These are phyloP conservation scores for Colletotrichum limetticola DNA, from an alignment of 2,329 filamentous ascomycete genomes.

Conservation along the genomic window DNA sequence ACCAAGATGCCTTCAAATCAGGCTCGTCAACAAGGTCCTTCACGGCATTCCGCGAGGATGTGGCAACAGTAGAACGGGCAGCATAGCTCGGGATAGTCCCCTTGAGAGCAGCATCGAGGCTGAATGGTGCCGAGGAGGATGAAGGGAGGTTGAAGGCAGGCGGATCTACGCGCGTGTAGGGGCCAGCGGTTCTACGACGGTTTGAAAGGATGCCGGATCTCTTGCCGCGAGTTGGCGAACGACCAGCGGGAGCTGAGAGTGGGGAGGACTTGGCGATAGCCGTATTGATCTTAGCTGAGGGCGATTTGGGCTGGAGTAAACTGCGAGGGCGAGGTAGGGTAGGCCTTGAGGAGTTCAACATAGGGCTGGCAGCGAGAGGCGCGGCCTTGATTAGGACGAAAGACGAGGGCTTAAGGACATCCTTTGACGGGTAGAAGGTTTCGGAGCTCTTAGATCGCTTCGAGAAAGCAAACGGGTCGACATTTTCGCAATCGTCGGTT, in stretches of 20 bases:
- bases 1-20: slow-evolving; percentile 76
- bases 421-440: slow-evolving; percentile 52
- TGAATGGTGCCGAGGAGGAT: slow-evolving; percentile 75
- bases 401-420: slow-evolving; percentile 59
- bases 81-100: slow-evolving; percentile 76
- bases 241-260: slow-evolving; percentile 77
- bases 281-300: slow-evolving; percentile 57
- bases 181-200: slow-evolving; percentile 72
- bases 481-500: slow-evolving; percentile 68
- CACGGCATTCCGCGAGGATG: slow-evolving; percentile 38
- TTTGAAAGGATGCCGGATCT: slow-evolving; percentile 74
- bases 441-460: slow-evolving; percentile 68
- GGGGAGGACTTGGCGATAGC: slow-evolving; percentile 61
- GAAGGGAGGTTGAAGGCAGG: slow-evolving; percentile 66
- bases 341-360: slow-evolving; percentile 30
- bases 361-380: slow-evolving; percentile 40
- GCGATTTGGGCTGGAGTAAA: slow-evolving; percentile 65
- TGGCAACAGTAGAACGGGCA: slow-evolving; percentile 49
- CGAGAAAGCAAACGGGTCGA: slow-evolving; percentile 66
- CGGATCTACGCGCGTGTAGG: slow-evolving; percentile 77
- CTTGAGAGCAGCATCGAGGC: slow-evolving; percentile 84
- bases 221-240: slow-evolving; percentile 80
- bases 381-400: slow-evolving; percentile 58
- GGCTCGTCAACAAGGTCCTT: slow-evolving; percentile 53
- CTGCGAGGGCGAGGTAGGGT: slow-evolving; percentile 51